These are phyloP conservation scores for Lagenaria siceraria DNA, from an alignment of 306 rosid species.

Conservation along the genomic window DNA sequence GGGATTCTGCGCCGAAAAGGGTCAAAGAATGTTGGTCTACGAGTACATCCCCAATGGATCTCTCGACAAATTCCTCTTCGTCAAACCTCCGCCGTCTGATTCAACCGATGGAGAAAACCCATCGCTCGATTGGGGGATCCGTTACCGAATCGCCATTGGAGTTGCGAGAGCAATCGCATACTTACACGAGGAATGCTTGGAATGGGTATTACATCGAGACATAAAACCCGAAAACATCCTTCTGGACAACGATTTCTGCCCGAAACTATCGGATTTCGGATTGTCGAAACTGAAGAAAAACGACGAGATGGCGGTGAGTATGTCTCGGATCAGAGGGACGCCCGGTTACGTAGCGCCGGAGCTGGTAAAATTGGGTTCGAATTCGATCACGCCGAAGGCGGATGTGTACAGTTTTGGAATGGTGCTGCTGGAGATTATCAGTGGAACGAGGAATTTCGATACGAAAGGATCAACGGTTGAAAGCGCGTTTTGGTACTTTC, in stretches of 20 bases:
- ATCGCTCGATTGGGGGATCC: constrained; percentile 51
- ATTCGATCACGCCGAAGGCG: constrained; percentile 73
- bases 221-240: constrained; percentile 84
- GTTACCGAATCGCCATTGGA: constrained; percentile 71
- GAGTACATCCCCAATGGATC: constrained; percentile 72
- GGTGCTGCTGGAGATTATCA: constrained; percentile 74
- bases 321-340: constrained; percentile 73
- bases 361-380: constrained; percentile 55
- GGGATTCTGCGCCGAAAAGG: constrained; percentile 87
- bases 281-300: constrained; percentile 62
- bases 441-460: constrained; percentile 51
- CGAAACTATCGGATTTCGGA: constrained; percentile 89
- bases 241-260: constrained; percentile 66
- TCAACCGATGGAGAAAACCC: constrained; percentile 7
- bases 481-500: constrained; percentile 78
- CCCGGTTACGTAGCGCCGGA: constrained; percentile 98
- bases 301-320: constrained; percentile 64
- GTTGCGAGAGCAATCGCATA: constrained; percentile 83
- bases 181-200: constrained; percentile 82
- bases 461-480: constrained; percentile 20
- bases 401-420: constrained; percentile 86
- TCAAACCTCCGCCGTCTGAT: background rate
- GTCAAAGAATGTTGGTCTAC: constrained; percentile 62
- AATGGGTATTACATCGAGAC: constrained; percentile 91
- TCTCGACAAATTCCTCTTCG: constrained; percentile 53